phyloP scores from a whole-genome alignment of 257 asterid species.

The Paraleonurus japonicus region DNA sequence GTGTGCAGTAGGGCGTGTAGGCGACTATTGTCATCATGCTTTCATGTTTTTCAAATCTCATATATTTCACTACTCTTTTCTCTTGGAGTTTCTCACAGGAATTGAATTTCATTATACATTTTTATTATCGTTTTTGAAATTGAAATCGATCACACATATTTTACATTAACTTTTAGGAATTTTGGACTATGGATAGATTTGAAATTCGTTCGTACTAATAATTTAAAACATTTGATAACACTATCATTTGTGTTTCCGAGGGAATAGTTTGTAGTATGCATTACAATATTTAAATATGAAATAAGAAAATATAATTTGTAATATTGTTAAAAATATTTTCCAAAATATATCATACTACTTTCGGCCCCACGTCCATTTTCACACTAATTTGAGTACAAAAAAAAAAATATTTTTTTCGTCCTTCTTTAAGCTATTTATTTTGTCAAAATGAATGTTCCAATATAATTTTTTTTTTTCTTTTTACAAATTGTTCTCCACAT shows the following conservation, averaged over 20 bases:
- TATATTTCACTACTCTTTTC: neutral
- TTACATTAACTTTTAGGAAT: neutral
- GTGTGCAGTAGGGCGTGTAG: conserved; percentile 30
- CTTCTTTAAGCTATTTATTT: too few relatives aligned
- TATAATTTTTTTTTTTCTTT: too few relatives aligned
- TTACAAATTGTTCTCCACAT: too few relatives aligned
- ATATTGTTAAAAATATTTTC: neutral
- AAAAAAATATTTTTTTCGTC: too few relatives aligned
- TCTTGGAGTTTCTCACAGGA: too few relatives aligned
- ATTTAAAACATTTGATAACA: neutral
- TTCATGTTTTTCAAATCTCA: conserved; percentile 30
- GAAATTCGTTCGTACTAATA: neutral
- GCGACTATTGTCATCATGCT: conserved; percentile 31
- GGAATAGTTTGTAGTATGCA: neutral
- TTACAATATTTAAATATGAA: neutral
- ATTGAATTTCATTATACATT: neutral
- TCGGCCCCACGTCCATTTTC: too few relatives aligned
- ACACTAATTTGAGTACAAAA: too few relatives aligned
- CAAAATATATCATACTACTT: neutral
- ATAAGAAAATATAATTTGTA: neutral
- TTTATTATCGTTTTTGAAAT: neutral
- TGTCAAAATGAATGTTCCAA: too few relatives aligned
- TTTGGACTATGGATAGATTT: neutral
- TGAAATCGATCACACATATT: neutral
- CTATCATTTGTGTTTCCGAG: neutral